Base-by-base conservation (phyloP, 2,329 filamentous ascomycete genomes). In the Arthroderma sp. region DNA sequence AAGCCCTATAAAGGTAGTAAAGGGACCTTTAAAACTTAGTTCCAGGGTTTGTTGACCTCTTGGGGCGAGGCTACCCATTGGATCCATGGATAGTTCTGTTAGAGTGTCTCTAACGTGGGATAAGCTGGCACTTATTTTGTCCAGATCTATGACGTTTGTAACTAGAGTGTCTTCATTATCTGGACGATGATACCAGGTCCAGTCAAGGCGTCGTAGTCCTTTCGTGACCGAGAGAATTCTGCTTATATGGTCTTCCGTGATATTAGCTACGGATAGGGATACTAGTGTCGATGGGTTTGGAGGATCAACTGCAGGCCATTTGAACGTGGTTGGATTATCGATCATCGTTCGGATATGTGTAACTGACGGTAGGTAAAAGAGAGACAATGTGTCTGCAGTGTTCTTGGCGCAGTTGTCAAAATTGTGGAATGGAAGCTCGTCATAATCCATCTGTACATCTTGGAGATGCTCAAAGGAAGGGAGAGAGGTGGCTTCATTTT, bases 321-420 rank as follows among this genome's bases (percentile, higher is more conserved):
- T 36, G 10, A 51, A 53, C 7, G 28, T 36, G 36, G 5, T 11
- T 1, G 50, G 50, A 30, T 49, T 56, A n/a, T 53, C 38, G 29
- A 56, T 47, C 3, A 44, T 45, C 37, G 41, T 43, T 15, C 34
- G 38, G 40, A 56, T 43, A 11, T n/a, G 47, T 47, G 49, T 7
- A 15, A 54, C 11, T 7, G 34, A 46, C 8, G 49, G 52, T 11
- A 56, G 30, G 40, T 55, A 55, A 27, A 55, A 52, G 6, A 53
- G 38, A 29, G 52, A 39, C n/a, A 56, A 29, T 36, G 50, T 15
- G 40, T 51, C 50, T 33, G 39, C 29, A 2, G 49, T 52, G 30
- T 51, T 52, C 10, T 42, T 49, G 38, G 39, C 5, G 2, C 31
- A 22, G 15, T 22, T 22, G 15, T 22, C 15, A 22, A 22, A 10